Base-by-base conservation (phyloP, 2,329 filamentous ascomycete genomes). In the Penicillium sp. region DNA sequence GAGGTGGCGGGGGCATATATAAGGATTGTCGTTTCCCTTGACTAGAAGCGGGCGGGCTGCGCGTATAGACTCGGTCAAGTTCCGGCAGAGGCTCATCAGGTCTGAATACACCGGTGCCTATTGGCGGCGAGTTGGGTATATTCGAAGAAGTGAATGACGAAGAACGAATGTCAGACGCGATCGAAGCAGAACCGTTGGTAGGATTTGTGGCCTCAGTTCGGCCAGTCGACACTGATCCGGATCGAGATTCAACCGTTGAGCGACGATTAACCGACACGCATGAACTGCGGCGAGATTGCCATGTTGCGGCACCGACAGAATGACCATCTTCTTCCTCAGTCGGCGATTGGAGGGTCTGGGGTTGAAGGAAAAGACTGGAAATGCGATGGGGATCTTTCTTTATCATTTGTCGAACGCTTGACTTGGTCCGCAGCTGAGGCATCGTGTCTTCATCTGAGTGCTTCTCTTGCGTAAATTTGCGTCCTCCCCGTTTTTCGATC, bases 401-500 rank as follows among this genome's bases (percentile, higher is more conserved):
- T n/a, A 74, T 71, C 60, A 67, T 66, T 53, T 71, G 71, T 49
- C 68, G 68, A 53, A 66, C 61, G 51, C 69, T 73, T 0, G 66
- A 61, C 48, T 70, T 69, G 29, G 62, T 57, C 21, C 69, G 65
- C 60, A 73, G 57, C 54, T 67, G 64, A 41, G 61, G 64, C 49
- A 63, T 65, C 51, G 61, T 58, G 12, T 66, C 68, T 3, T 72
- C 70, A 35, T 72, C 70, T 2, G 62, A 70, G 36, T 66, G 65
- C 17, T 68, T 72, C 54, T 79, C 78, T 5, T 73, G 69, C 3
- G 72, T 68, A 61, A 77, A 77, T 56, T 77, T 75, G 53, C 75
- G 76, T 1, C 79, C 78, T n/a, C 79, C 78, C 4, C 78, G 69
- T 19, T 70, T 64, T 55, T 80, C 77, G 36, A 81, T 80, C 64